These are phyloP conservation scores for Solanum aculeatissimum DNA, from an alignment of 305 asterid genomes.

Conservation along the genomic window DNA sequence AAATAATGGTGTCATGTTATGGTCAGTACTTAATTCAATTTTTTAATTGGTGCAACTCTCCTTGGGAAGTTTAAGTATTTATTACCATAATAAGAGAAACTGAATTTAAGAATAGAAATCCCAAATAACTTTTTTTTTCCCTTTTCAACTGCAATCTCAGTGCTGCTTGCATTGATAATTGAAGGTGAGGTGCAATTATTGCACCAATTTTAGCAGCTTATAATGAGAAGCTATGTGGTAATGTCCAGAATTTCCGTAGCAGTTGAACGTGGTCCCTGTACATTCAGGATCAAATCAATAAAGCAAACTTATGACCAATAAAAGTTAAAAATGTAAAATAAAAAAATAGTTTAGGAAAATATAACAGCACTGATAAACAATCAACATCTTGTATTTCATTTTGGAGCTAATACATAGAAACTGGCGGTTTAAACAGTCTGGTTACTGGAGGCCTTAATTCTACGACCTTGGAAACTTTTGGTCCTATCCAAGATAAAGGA, in stretches of 20 bases:
- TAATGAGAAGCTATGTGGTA: not conserved
- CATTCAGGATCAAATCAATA: not conserved
- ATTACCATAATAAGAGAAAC: not conserved
- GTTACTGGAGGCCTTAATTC: not conserved
- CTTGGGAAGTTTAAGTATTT: not conserved
- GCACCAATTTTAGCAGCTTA: not conserved
- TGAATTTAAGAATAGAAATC: not conserved
- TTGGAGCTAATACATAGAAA: not conserved
- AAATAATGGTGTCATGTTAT: not conserved
- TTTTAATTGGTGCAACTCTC: not conserved
- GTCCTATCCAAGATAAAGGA: not conserved
- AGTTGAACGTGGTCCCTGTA: not conserved
- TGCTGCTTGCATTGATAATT: not conserved
- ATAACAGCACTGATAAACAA: not conserved
- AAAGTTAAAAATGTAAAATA: not conserved
- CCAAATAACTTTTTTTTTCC: not conserved
- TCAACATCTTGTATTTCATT: not conserved
- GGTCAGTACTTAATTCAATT: not conserved
- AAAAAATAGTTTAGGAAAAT: too few species aligned
- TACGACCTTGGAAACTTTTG: not conserved
- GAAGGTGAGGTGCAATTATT: not conserved
- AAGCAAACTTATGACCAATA: not conserved
- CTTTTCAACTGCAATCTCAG: not conserved
- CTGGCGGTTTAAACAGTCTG: not conserved
- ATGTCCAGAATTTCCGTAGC: not conserved